These are phyloP conservation scores for Primulina eburnea DNA, from an alignment of 257 asterid genomes.

Conservation along the genomic window DNA sequence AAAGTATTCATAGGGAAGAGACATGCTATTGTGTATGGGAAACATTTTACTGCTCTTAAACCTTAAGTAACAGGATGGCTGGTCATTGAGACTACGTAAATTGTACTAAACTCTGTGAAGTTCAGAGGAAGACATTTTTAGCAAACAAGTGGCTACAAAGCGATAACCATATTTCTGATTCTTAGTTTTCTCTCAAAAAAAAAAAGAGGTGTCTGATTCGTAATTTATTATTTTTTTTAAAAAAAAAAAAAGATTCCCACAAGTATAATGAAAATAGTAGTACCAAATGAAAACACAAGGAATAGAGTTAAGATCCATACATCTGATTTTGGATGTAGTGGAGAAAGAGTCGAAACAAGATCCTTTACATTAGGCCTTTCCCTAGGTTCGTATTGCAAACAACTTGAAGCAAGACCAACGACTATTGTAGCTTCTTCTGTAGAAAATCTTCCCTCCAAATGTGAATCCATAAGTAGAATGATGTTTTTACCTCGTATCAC, in stretches of 20 bases:
- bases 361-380: conserved; percentile 78
- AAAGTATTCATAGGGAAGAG: not conserved
- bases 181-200: not conserved
- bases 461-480: conserved; percentile 83
- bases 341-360: conserved; percentile 65
- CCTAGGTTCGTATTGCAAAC: conserved; percentile 84
- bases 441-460: conserved; percentile 84
- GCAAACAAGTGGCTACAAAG: not conserved
- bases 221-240: too few species aligned
- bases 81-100: not conserved
- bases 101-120: not conserved
- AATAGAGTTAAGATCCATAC: conserved; percentile 36
- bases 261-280: too few species aligned
- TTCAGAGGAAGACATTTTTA: not conserved
- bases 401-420: conserved; percentile 78
- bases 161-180: not conserved
- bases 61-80: not conserved
- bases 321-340: conserved; percentile 71
- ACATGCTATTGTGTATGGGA: not conserved
- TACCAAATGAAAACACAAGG: not conserved
- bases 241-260: not conserved
- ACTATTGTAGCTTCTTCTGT: conserved; percentile 81
- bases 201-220: not conserved
- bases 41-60: not conserved
- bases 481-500: conserved; percentile 87